Evolutionary conservation across 1,139 yeast genomes (phyloP).

Genomic region (Kodamaea fungicola): DNA sequence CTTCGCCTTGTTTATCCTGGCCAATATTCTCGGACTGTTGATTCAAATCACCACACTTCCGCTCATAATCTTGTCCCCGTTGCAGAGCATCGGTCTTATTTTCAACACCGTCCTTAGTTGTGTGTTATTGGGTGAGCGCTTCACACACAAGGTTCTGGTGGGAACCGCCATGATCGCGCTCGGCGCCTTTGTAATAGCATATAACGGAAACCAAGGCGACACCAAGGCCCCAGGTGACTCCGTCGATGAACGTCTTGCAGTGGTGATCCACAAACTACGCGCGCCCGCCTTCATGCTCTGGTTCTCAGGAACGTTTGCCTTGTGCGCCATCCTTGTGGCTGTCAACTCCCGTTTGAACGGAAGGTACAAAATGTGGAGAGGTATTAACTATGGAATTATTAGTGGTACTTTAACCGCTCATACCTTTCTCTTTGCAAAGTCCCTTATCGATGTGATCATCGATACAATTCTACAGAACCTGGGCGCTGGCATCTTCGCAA

Average conservation of each 20-base stretch:
- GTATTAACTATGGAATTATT: conserved; percentile 61
- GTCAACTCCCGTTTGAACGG: conserved; percentile 12
- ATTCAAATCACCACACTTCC: conserved; percentile 86
- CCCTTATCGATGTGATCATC: conserved; percentile 67
- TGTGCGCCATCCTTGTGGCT: conserved; percentile 22
- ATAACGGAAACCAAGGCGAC: conserved; percentile 44
- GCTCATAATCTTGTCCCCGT: conserved; percentile 71
- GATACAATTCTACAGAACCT: conserved; percentile 37
- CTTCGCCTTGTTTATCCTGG: conserved; percentile 61
- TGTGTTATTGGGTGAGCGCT: conserved; percentile 61
- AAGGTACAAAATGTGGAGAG: conserved; percentile 34
- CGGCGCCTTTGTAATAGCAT: conserved; percentile 83
- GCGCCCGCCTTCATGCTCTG: conserved; percentile 32
- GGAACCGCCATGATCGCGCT: conserved; percentile 69
- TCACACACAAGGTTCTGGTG: conserved; percentile 51
- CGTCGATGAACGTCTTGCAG: conserved; percentile 24
- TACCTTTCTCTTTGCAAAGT: conserved; percentile 79
- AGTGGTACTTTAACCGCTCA: conserved; percentile 86
- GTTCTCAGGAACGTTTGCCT: conserved; percentile 36
- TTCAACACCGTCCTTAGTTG: conserved; percentile 77
- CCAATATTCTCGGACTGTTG: conserved; percentile 78
- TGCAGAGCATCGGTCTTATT: conserved; percentile 84
- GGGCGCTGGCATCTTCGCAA: conserved; percentile 9
- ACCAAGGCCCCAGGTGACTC: conserved; percentile 22
- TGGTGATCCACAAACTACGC: conserved; percentile 24